Conservation (phyloP, 2,329 filamentous ascomycete genomes). For the Fusarium poae region DNA sequence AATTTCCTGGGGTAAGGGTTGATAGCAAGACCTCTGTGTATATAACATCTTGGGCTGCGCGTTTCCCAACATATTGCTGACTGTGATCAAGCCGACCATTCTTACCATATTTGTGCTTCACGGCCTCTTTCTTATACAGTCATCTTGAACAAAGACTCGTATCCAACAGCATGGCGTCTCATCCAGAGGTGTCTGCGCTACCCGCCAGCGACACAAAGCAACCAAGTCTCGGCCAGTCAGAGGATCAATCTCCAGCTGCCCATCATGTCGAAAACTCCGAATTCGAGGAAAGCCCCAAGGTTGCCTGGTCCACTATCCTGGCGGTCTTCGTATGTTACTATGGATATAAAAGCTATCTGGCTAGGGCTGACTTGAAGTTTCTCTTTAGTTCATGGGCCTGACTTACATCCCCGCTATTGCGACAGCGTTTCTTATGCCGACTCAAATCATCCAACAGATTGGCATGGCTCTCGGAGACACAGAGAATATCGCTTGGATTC, state of each 20-base stretch:
- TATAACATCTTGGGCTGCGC: not conserved
- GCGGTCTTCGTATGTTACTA: conserved; percentile 7
- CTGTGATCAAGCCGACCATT: not conserved
- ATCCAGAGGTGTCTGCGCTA: not conserved
- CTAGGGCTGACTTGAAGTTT: not conserved
- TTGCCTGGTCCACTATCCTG: conserved; percentile 15
- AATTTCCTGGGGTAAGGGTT: not conserved
- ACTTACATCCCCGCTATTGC: conserved; percentile 22
- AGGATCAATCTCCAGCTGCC: not conserved
- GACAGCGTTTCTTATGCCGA: conserved; percentile 18
- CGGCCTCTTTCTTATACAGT: not conserved
- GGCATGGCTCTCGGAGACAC: conserved; percentile 15
- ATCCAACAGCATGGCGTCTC: not conserved
- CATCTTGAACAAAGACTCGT: not conserved
- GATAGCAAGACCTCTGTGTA: not conserved
- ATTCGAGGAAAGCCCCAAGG: conserved; percentile 3
- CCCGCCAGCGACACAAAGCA: not conserved
- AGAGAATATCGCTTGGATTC: conserved; percentile 14
- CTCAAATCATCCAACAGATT: conserved; percentile 21
- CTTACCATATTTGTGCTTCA: not conserved
- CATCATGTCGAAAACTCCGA: conserved; percentile 3
- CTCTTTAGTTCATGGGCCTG: conserved; percentile 14
- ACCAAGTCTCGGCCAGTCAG: not conserved
- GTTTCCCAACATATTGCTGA: not conserved
- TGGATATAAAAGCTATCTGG: accelerated